These are phyloP conservation scores for Lophiotrema nucula DNA, from an alignment of 495 filamentous ascomycete genomes.

Conservation along the genomic window DNA sequence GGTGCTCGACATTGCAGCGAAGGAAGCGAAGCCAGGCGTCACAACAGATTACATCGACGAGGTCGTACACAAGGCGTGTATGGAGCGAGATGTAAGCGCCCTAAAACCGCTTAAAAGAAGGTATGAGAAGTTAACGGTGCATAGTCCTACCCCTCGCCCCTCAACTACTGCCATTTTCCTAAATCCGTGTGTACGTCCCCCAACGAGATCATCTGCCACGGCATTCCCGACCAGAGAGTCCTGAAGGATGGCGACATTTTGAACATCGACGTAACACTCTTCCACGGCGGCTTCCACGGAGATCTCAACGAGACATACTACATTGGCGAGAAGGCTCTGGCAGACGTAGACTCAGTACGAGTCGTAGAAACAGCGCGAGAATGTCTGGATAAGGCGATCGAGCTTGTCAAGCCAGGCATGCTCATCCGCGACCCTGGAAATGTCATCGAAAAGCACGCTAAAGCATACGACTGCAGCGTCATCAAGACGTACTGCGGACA, in stretches of 20 bases:
- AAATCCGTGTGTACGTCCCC: conserved; percentile 96
- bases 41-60: conserved; percentile 97
- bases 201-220: conserved; percentile 82
- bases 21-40: conserved; percentile 76
- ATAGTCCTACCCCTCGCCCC: conserved; percentile 90
- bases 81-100: conserved; percentile 86
- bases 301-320: conserved; percentile 50
- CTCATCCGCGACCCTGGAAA: conserved; percentile 45
- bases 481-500: conserved; percentile 48
- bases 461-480: conserved; percentile 39
- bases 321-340: conserved; percentile 40
- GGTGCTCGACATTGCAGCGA: conserved; percentile 87
- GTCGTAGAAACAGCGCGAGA: conserved; percentile 44
- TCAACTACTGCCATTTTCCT: conserved; percentile 96
- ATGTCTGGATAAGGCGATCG: conserved; percentile 44
- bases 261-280: conserved; percentile 47
- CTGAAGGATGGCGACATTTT: conserved; percentile 46
- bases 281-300: conserved; percentile 47
- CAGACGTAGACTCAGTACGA: conserved; percentile 43
- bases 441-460: conserved; percentile 46
- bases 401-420: conserved; percentile 46
- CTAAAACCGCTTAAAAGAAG: too few species aligned
- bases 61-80: conserved; percentile 90
- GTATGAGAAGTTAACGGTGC: too few species aligned
- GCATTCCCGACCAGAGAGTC: conserved; percentile 45